These are phyloP conservation scores for Arthroderma uncinatum DNA, from an alignment of 2,329 filamentous ascomycete species.

Conservation along the genomic window DNA sequence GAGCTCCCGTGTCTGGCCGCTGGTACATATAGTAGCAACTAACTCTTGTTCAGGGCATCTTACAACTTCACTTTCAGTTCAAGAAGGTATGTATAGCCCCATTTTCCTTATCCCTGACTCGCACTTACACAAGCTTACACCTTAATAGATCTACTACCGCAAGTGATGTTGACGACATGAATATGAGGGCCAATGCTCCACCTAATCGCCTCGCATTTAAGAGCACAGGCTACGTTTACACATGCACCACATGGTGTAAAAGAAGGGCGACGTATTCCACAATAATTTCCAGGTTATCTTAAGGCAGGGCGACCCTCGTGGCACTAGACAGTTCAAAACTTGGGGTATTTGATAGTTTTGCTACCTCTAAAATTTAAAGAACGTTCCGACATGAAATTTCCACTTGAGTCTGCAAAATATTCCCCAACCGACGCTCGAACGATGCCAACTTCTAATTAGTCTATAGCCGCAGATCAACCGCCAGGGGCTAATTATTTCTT, in stretches of 20 bases:
- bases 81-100: slow-evolving; percentile 62
- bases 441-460: not conserved
- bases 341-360: not conserved
- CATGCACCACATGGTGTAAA: not conserved
- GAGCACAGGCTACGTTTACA: not conserved
- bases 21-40: not conserved
- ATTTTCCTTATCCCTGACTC: not conserved
- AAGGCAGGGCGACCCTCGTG: not conserved
- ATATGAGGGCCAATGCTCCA: not conserved
- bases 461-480: not conserved
- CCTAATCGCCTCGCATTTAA: no score
- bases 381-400: not conserved
- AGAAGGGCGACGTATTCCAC: not conserved
- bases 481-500: not conserved
- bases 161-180: slow-evolving; percentile 28
- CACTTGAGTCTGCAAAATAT: not conserved
- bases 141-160: slow-evolving; percentile 37
- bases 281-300: not conserved
- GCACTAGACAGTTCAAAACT: not conserved
- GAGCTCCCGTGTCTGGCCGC: not conserved
- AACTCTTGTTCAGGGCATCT: slow-evolving; percentile 55
- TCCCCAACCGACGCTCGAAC: not conserved
- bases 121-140: not conserved
- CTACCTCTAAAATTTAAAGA: not conserved
- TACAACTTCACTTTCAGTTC: slow-evolving; percentile 96